Conservation (phyloP, 2,329 filamentous ascomycete species). For the Fusarium sp. region DNA sequence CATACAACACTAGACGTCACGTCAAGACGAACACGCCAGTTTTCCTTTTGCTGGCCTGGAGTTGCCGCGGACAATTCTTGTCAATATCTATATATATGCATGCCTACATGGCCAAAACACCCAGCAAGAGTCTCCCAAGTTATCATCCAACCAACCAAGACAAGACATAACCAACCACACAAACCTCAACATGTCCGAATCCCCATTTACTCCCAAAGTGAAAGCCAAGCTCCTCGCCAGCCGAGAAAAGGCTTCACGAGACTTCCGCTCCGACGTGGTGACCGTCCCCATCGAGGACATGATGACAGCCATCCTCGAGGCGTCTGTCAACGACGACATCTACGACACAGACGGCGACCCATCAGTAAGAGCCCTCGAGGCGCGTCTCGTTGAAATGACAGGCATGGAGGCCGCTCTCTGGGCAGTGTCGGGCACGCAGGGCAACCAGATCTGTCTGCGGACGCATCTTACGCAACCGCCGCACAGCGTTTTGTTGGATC, state of each 20-base stretch:
- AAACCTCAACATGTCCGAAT: slow-evolving; percentile 24
- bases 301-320: slow-evolving; percentile 46
- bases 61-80: too few species aligned
- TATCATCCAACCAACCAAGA: not conserved
- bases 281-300: slow-evolving; percentile 43
- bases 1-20: too few species aligned
- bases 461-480: slow-evolving; percentile 46
- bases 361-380: slow-evolving; percentile 42
- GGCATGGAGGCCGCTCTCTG: slow-evolving; percentile 46
- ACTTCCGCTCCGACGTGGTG: slow-evolving; percentile 47
- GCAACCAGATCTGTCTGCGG: slow-evolving; percentile 46
- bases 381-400: slow-evolving; percentile 38
- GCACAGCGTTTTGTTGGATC: slow-evolving; percentile 60
- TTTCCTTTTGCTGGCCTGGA: too few species aligned
- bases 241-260: slow-evolving; percentile 37
- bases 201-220: slow-evolving; percentile 26
- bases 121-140: not conserved
- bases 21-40: too few species aligned
- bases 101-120: not conserved
- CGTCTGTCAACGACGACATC: slow-evolving; percentile 46
- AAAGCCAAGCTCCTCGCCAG: slow-evolving; percentile 20
- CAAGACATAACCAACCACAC: not conserved
- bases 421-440: slow-evolving; percentile 44
- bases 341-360: slow-evolving; percentile 45
- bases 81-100: too few species aligned